Evolutionary conservation across 331 rosid genomes (phyloP), one percentile per base, ranked within the genome.

Genomic region (Stylosanthes scabra): DNA sequence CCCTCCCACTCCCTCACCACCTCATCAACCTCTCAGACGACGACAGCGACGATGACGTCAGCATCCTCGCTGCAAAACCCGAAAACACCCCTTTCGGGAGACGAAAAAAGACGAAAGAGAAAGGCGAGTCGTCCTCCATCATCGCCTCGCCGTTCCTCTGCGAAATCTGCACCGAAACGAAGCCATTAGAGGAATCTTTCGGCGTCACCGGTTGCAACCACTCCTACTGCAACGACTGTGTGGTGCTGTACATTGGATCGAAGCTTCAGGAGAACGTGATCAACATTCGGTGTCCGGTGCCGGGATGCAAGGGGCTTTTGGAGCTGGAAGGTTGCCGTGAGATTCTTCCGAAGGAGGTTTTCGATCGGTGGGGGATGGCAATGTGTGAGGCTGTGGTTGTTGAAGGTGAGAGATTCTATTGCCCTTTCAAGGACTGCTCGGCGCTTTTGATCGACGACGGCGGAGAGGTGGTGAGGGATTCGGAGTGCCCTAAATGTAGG

Each of bases 361-460:
- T 82, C 9, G 80, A 81, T 9, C 63, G 80, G 64, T 92, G 98
- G 98, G 91, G 89, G 4, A 37, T 13, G 1, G 89, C 88, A 0
- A 7, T 86, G 63, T 88, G 98, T 1, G 94, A 92, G 77, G 86
- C 93, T 0, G 16, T 76, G 57, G 73, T 90, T 2, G 71, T 44
- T 2, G 78, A 15, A 0, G 58, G 64, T 2, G 71, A 84, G 25
- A 92, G 84, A 41, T 83, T 87, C 8, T 92, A 92, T 39, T 92
- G 98, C 27, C 98, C 97, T 0, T 86, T 16, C 4, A 72, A 68
- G 76, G 92, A 87, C 9, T 92, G 97, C 56, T 82, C 89, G 1
- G 95, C 76, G 1, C 20, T 87, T 74, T 1, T 92, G 84, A 78
- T 92, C 7, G 28, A 84, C 29, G 94, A 92, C 11, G 88, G 82